Percentiles rank a stretch among this genome's conserved stretches.
Evolutionary conservation across 2,329 filamentous ascomycete species (phyloP).

Genomic region (Chaetomium sp.): DNA sequence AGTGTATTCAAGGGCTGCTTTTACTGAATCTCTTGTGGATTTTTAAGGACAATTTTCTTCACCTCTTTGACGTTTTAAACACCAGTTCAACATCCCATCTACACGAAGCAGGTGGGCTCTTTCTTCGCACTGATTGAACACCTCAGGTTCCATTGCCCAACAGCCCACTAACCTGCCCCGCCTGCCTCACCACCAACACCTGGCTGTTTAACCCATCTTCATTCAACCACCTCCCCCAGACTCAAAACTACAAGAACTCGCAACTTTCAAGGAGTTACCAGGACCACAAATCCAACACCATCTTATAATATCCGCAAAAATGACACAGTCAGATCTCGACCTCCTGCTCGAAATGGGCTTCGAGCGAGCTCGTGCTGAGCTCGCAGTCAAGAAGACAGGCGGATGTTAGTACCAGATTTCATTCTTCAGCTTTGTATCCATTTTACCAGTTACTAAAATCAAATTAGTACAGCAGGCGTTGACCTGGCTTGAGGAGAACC

Average conservation of each 20-base stretch:
- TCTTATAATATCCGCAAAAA: conserved; percentile 28
- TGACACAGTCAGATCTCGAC: conserved; percentile 54
- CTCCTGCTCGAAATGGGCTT: conserved; percentile 69
- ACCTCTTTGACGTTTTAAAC: too few relatives aligned
- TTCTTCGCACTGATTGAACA: too few relatives aligned
- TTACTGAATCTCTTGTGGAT: too few relatives aligned
- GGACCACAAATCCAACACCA: conserved; percentile 10
- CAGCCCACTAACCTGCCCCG: too few relatives aligned
- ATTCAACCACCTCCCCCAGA: too few relatives aligned
- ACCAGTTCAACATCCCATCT: too few relatives aligned
- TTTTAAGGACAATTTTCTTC: too few relatives aligned
- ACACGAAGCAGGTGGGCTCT: too few relatives aligned
- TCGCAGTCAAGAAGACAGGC: conserved; percentile 79
- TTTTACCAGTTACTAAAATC: conserved; percentile 15
- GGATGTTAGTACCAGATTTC: conserved; percentile 52
- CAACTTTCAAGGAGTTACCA: background rate
- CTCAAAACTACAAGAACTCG: background rate
- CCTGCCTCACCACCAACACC: too few relatives aligned
- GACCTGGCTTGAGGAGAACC: conserved; percentile 89
- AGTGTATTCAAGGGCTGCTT: too few relatives aligned
- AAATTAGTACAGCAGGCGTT: conserved; percentile 73
- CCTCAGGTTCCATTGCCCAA: too few relatives aligned
- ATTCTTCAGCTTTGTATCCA: background rate
- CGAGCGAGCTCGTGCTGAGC: conserved; percentile 69
- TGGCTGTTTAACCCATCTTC: too few relatives aligned